phyloP scores from a whole-genome alignment of 805 yeast genomes.

The Torulaspora maleeae region DNA sequence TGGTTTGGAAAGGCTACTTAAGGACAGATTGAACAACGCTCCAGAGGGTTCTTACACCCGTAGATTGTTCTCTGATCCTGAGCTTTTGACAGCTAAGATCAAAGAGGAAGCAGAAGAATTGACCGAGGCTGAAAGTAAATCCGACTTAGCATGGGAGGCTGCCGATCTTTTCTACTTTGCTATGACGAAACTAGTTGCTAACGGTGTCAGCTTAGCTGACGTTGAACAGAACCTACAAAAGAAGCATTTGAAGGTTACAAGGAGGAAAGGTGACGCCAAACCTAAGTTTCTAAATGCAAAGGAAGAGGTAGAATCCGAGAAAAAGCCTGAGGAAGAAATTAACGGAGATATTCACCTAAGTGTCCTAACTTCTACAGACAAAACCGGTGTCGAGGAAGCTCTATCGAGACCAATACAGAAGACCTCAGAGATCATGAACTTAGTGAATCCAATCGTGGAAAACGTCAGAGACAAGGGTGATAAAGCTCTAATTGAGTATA shows the following conservation, averaged over 20 bases:
- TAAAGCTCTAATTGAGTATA: conserved; percentile 77
- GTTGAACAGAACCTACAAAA: conserved; percentile 79
- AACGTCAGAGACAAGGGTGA: conserved; percentile 78
- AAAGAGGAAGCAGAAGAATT: conserved; percentile 96
- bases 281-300: conserved; percentile 54
- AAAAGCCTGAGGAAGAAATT: conserved; percentile 18
- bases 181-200: conserved; percentile 62
- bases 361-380: conserved; percentile 25
- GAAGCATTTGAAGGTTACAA: conserved; percentile 79
- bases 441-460: conserved; percentile 85
- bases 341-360: conserved; percentile 29
- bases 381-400: conserved; percentile 51
- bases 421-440: conserved; percentile 85
- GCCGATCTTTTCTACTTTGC: conserved; percentile 87
- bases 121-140: conserved; percentile 67
- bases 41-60: conserved; percentile 95
- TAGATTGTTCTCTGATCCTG: conserved; percentile 75
- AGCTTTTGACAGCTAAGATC: conserved; percentile 76
- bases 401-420: conserved; percentile 93
- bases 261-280: conserved; percentile 96
- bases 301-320: conserved; percentile 11
- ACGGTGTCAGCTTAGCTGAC: conserved; percentile 75
- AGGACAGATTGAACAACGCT: conserved; percentile 55
- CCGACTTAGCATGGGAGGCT: conserved; percentile 91
- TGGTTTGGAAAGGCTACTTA: conserved; percentile 60